phyloP scores from a whole-genome alignment of 305 asterid species.

The Lippia alba region DNA sequence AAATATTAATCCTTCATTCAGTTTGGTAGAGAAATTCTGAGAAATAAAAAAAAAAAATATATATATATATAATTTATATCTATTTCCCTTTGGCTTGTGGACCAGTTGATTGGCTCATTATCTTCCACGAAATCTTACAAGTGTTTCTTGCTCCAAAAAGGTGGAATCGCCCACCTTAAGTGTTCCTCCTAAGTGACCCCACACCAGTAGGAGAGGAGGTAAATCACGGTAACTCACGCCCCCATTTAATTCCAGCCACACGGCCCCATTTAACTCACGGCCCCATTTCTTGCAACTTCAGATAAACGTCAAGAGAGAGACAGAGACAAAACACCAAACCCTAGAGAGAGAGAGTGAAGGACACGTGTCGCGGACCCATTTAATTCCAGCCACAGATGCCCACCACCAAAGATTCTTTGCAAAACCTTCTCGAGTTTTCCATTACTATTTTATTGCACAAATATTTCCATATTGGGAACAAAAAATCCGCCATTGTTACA shows the following conservation, averaged over 20 bases:
- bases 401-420: conserved; percentile 32
- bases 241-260: too few species aligned
- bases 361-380: conserved; percentile 31
- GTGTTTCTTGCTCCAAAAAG: not conserved
- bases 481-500: conserved; percentile 31
- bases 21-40: not conserved
- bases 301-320: not conserved
- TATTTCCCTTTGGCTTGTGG: not conserved
- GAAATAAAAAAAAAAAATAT: not conserved
- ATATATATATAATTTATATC: not conserved
- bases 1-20: not conserved
- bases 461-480: not conserved
- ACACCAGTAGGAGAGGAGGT: too few species aligned
- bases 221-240: too few species aligned
- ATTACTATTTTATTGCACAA: conserved; percentile 16
- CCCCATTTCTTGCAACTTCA: not conserved
- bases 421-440: conserved; percentile 45
- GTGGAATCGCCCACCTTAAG: too few species aligned
- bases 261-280: too few species aligned
- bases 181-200: too few species aligned
- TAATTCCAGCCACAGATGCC: conserved; percentile 35
- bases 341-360: not conserved
- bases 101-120: conserved; percentile 10
- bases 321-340: not conserved
- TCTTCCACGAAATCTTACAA: conserved; percentile 30